Evolutionary conservation across 768 basidiomycete genomes (phyloP).

Genomic region (Tephrocybe sp.): DNA sequence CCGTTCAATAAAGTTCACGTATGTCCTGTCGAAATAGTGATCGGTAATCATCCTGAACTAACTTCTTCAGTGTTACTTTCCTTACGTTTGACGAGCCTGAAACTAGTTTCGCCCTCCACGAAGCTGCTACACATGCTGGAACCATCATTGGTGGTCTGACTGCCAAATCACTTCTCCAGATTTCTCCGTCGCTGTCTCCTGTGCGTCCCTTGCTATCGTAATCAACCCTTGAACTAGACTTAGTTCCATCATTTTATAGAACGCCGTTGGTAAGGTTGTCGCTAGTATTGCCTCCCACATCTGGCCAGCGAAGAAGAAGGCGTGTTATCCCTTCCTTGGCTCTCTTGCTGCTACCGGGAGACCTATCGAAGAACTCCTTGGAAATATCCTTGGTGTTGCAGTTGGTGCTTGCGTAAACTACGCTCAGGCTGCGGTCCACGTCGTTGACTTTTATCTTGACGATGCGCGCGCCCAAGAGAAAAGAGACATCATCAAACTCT

Average conservation of each 20-base stretch:
- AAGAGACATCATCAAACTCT: slow-evolving; percentile 34
- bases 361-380: slow-evolving; percentile 40
- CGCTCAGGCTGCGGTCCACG: slow-evolving; percentile 44
- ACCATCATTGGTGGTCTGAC: slow-evolving; percentile 26
- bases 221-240: too few relatives aligned
- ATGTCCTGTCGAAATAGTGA: background rate
- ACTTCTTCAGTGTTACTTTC: slow-evolving; percentile 20
- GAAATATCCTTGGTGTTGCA: slow-evolving; percentile 43
- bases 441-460: slow-evolving; percentile 53
- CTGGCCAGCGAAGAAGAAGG: slow-evolving; percentile 22
- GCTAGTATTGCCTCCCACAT: background rate
- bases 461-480: slow-evolving; percentile 36
- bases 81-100: slow-evolving; percentile 29
- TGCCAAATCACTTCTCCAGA: slow-evolving; percentile 25
- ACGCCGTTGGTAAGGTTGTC: background rate
- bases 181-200: slow-evolving; percentile 20
- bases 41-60: background rate
- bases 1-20: slow-evolving; percentile 10
- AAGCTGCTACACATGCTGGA: slow-evolving; percentile 24
- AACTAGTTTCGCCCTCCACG: slow-evolving; percentile 27
- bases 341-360: slow-evolving; percentile 32
- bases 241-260: background rate
- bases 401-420: slow-evolving; percentile 45
- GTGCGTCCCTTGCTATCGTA: slow-evolving; percentile 15
- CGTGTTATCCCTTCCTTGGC: slow-evolving; percentile 36